Percentiles rank a stretch among this genome's conserved stretches.
Evolutionary conservation across 352 stramenopile genomes (phyloP).

Genomic region (Phytophthora pluvialis): DNA sequence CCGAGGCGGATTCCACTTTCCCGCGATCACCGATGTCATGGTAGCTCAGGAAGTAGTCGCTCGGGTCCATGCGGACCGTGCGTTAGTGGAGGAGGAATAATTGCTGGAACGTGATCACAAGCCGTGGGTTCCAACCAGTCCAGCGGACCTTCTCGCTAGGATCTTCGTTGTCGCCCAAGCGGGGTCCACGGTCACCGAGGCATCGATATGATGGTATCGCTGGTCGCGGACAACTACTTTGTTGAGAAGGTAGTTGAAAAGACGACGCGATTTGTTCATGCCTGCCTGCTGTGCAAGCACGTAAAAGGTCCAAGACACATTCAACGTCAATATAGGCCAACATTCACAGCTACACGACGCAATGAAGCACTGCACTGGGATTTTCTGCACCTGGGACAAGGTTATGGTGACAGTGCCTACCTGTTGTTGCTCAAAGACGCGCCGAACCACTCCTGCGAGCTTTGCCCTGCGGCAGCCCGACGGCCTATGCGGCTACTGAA

Average conservation of each 20-base stretch:
- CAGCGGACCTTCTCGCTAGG: too few relatives aligned
- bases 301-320: slow-evolving; percentile 11
- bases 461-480: not conserved
- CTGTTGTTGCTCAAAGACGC: not conserved
- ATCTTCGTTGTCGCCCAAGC: too few relatives aligned
- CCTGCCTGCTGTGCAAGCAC: slow-evolving; percentile 21
- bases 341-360: not conserved
- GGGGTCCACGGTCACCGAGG: too few relatives aligned
- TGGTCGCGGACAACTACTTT: too few relatives aligned
- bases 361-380: slow-evolving; percentile 26
- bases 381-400: slow-evolving; percentile 16
- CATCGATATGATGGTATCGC: too few relatives aligned
- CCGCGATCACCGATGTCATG: too few relatives aligned
- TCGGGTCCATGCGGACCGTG: too few relatives aligned
- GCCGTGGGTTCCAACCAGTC: too few relatives aligned
- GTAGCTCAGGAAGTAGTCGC: too few relatives aligned
- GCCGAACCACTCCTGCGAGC: not conserved
- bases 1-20: too few relatives aligned
- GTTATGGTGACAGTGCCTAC: slow-evolving; percentile 5
- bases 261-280: not conserved
- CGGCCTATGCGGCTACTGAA: not conserved
- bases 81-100: too few relatives aligned
- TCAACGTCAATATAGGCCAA: slow-evolving; percentile 13
- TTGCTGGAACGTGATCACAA: too few relatives aligned
- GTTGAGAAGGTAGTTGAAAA: not conserved